These are phyloP conservation scores for Debaryomyces robertsiae DNA, from an alignment of 1,139 yeast species.

Conservation along the genomic window DNA sequence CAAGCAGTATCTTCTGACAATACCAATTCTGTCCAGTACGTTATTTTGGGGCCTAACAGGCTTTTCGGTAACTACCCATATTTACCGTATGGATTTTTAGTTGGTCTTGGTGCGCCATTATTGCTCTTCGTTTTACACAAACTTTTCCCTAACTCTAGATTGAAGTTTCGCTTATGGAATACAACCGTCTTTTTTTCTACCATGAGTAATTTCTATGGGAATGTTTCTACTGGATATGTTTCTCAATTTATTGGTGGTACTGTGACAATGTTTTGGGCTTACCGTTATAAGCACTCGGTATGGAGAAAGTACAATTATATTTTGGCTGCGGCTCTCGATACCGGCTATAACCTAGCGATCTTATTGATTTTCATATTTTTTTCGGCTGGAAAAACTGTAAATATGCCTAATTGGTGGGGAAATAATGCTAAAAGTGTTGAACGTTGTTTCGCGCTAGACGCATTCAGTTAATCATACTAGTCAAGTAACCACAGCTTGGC, in stretches of 20 bases:
- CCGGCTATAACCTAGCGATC: constrained; percentile 48
- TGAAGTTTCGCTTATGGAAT: constrained; percentile 44
- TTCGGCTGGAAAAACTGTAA: constrained; percentile 30
- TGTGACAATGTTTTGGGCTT: constrained; percentile 47
- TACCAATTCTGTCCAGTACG: constrained; percentile 54
- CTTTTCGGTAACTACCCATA: constrained; percentile 42
- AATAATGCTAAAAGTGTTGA: constrained; percentile 44
- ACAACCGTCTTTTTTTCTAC: constrained; percentile 52
- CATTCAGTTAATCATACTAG: no score
- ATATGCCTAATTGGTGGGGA: constrained; percentile 54
- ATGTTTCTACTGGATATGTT: constrained; percentile 50
- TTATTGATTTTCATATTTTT: constrained; percentile 39
- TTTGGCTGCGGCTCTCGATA: constrained; percentile 53
- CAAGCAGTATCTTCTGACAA: constrained; percentile 43
- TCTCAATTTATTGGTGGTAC: constrained; percentile 52
- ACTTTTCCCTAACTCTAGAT: constrained; percentile 16
- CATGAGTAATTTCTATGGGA: constrained; percentile 51
- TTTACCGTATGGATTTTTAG: constrained; percentile 48
- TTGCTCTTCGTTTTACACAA: constrained; percentile 32
- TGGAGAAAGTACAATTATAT: constrained; percentile 51
- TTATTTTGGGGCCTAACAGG: constrained; percentile 48
- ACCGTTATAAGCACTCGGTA: constrained; percentile 34
- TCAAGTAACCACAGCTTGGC: no score
- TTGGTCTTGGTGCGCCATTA: constrained; percentile 44
- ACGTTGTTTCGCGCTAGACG: constrained; percentile 38